Evolutionary conservation across 164 flowering plant species (phyloP).

Genomic region (Euptelea pleiosperma): DNA sequence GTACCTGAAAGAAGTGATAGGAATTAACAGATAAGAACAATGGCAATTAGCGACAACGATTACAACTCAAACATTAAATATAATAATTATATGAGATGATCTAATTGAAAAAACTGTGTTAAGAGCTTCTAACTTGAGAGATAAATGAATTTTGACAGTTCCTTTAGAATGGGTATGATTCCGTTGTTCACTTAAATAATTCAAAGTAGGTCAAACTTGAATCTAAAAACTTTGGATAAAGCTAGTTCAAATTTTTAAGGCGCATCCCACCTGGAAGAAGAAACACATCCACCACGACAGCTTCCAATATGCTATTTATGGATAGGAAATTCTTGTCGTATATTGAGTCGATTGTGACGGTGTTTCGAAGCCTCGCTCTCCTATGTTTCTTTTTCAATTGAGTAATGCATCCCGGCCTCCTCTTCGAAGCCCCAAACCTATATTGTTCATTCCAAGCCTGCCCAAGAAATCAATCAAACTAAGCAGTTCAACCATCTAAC

Average conservation of each 20-base stretch:
- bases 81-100: too few species aligned
- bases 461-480: not conserved
- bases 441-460: conserved; percentile 86
- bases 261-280: conserved; percentile 70
- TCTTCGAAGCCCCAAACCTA: conserved; percentile 45
- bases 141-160: not conserved
- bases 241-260: conserved; percentile 3
- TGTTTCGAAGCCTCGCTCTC: conserved; percentile 64
- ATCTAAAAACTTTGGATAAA: too few species aligned
- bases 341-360: conserved; percentile 75
- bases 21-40: conserved; percentile 6
- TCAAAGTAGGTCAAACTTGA: too few species aligned
- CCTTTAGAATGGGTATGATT: too few species aligned
- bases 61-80: too few species aligned
- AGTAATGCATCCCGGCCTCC: conserved; percentile 46
- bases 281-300: conserved; percentile 60
- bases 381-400: conserved; percentile 50
- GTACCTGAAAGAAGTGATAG: conserved; percentile 52
- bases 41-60: too few species aligned
- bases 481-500: not conserved
- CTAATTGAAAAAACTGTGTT: too few species aligned
- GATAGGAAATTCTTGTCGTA: conserved; percentile 82
- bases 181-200: too few species aligned
- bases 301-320: conserved; percentile 67
- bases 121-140: not conserved